phyloP scores from a whole-genome alignment of 2,329 filamentous ascomycete genomes.

The Diaporthe amygdali region DNA sequence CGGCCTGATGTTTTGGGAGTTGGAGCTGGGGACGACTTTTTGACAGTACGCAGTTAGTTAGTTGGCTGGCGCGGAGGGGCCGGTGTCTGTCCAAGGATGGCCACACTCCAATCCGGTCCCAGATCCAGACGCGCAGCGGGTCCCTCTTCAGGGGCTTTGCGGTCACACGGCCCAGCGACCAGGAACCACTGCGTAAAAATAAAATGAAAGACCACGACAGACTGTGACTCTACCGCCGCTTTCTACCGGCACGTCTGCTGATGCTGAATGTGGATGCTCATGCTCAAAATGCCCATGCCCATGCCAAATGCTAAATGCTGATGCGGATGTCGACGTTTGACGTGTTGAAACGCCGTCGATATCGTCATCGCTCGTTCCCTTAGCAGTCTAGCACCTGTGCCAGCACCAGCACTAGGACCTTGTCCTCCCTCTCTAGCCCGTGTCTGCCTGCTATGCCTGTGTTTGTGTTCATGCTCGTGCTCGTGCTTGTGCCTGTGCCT shows the following conservation, averaged over 20 bases:
- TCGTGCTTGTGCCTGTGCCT: neutral
- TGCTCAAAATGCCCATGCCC: no score
- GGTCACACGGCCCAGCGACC: slow-evolving; percentile 4
- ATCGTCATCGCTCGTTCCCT: neutral
- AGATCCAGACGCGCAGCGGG: neutral
- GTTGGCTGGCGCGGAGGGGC: slow-evolving; percentile 1
- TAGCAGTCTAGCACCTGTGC: neutral
- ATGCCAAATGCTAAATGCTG: no score
- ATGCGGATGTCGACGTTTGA: neutral
- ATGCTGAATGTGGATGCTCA: neutral
- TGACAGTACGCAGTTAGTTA: no score
- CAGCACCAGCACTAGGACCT: neutral
- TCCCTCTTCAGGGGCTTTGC: neutral
- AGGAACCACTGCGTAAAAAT: neutral
- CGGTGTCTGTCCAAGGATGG: slow-evolving; percentile 6
- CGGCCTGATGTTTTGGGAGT: slow-evolving; percentile 1
- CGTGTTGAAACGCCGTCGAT: neutral
- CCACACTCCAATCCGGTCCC: neutral
- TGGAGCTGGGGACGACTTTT: no score
- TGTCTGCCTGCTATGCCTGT: neutral
- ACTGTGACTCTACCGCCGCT: neutral
- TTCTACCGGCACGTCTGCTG: neutral
- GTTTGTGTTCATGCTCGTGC: neutral
- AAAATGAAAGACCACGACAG: neutral
- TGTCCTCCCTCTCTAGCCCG: neutral